A percentile compares a stretch with the other conserved stretches of the same genome.
phyloP scores from a whole-genome alignment of 2,329 filamentous ascomycete genomes.

The Cladosporium austrohemisphaericum region DNA sequence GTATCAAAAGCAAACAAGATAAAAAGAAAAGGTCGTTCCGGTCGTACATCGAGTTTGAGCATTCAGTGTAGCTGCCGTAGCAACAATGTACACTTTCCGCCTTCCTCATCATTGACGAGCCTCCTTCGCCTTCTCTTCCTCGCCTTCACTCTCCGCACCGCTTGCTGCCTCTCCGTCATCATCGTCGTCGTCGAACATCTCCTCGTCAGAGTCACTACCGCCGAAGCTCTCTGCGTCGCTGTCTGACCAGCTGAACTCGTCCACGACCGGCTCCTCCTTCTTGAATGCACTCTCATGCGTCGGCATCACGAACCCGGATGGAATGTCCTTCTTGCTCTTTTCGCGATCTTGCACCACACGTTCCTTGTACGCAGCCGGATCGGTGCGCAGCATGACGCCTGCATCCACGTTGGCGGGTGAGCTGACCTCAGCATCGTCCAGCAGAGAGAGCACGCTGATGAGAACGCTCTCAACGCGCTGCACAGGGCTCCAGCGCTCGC shows the following conservation, averaged over 20 bases:
- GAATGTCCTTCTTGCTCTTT: slow-evolving; percentile 73
- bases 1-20: slow-evolving; percentile 12
- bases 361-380: slow-evolving; percentile 64
- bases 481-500: slow-evolving; percentile 89
- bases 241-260: slow-evolving; percentile 68
- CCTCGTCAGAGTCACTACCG: slow-evolving; percentile 60
- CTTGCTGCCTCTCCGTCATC: slow-evolving; percentile 45
- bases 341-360: slow-evolving; percentile 68
- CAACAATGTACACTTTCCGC: neutral
- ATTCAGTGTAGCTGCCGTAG: slow-evolving; percentile 19
- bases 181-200: slow-evolving; percentile 55
- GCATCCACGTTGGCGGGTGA: slow-evolving; percentile 95
- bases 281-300: slow-evolving; percentile 61
- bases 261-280: slow-evolving; percentile 54
- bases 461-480: slow-evolving; percentile 94
- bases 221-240: slow-evolving; percentile 64
- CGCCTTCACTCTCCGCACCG: slow-evolving; percentile 57
- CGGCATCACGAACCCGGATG: slow-evolving; percentile 76
- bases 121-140: slow-evolving; percentile 53
- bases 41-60: slow-evolving; percentile 10
- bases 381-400: slow-evolving; percentile 76
- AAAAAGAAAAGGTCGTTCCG: slow-evolving; percentile 5
- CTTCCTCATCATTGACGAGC: neutral
- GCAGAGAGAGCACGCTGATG: slow-evolving; percentile 82
- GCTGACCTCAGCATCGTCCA: slow-evolving; percentile 90